Evolutionary conservation across 129 eudicot species (phyloP).

Genomic region (Cynara cardunculus): DNA sequence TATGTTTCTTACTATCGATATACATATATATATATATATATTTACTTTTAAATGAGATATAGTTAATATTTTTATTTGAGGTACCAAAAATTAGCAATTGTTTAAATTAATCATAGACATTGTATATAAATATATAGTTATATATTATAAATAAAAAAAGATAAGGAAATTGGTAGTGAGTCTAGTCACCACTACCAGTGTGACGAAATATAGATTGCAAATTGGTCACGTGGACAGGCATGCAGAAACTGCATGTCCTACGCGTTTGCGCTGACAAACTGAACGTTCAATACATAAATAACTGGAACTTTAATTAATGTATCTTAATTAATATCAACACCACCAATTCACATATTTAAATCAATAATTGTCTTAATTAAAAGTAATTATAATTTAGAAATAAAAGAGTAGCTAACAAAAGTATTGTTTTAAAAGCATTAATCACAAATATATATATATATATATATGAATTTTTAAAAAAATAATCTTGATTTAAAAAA

Average conservation of each 20-base stretch:
- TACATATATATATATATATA: too few relatives aligned
- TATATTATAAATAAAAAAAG: too few relatives aligned
- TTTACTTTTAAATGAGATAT: too few relatives aligned
- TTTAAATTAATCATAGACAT: too few relatives aligned
- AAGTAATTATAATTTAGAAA: neutral
- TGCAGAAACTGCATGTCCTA: conserved; percentile 38
- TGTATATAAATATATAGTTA: too few relatives aligned
- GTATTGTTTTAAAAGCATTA: too few relatives aligned
- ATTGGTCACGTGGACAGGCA: conserved; percentile 44
- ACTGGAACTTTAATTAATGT: neutral
- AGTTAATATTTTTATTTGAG: too few relatives aligned
- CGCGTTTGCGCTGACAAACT: conserved; percentile 35
- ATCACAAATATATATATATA: too few relatives aligned
- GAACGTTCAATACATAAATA: conserved; percentile 20
- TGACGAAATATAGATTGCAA: conserved; percentile 14
- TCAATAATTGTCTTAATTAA: neutral
- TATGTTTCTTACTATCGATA: too few relatives aligned
- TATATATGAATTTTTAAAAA: neutral
- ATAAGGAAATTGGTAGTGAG: neutral
- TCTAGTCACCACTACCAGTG: too few relatives aligned
- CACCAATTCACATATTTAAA: neutral
- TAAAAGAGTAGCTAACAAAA: neutral
- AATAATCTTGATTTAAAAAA: neutral
- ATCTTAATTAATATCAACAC: neutral
- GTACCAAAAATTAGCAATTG: too few relatives aligned